Evolutionary conservation across 495 filamentous ascomycete genomes (phyloP).

Genomic region (Penicillium chermesinum): DNA sequence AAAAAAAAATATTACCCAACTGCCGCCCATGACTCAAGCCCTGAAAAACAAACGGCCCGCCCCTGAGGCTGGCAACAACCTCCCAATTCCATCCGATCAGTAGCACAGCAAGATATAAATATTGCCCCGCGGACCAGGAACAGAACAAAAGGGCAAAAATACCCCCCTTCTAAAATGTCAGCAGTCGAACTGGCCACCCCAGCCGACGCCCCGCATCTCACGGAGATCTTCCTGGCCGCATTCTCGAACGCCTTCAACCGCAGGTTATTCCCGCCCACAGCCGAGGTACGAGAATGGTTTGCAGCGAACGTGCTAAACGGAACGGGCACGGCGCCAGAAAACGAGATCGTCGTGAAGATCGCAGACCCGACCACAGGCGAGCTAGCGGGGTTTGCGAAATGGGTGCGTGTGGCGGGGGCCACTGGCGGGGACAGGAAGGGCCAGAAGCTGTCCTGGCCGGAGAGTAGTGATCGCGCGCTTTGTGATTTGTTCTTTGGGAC

Average conservation of each 20-base stretch:
- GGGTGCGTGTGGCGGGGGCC: slow-evolving; percentile 10
- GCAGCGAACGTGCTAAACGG: slow-evolving; percentile 1
- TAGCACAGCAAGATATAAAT: no score
- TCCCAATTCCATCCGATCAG: no score
- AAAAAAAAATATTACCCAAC: no score
- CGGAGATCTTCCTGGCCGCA: slow-evolving; percentile 16
- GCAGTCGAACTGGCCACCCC: slow-evolving; percentile 11
- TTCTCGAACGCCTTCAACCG: slow-evolving; percentile 20
- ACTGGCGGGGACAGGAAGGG: slow-evolving; percentile 8
- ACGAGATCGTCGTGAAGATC: slow-evolving; percentile 17
- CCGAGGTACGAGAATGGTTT: slow-evolving; percentile 22
- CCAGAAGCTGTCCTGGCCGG: slow-evolving; percentile 14
- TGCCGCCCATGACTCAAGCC: no score
- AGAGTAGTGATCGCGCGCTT: slow-evolving; percentile 12
- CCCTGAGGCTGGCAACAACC: no score
- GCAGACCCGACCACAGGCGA: slow-evolving; percentile 6
- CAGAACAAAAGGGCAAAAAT: slow-evolving; percentile 8
- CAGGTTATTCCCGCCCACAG: slow-evolving; percentile 22
- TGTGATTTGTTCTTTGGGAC: slow-evolving; percentile 23
- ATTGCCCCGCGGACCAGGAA: no score
- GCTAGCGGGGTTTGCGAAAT: slow-evolving; percentile 24
- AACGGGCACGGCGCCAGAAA: not conserved
- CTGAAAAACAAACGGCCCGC: no score
- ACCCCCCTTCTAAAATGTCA: no score
- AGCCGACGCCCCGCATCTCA: slow-evolving; percentile 14